Evolutionary conservation across 1,139 yeast species (phyloP).

Genomic region (Diutina mesorugosa): DNA sequence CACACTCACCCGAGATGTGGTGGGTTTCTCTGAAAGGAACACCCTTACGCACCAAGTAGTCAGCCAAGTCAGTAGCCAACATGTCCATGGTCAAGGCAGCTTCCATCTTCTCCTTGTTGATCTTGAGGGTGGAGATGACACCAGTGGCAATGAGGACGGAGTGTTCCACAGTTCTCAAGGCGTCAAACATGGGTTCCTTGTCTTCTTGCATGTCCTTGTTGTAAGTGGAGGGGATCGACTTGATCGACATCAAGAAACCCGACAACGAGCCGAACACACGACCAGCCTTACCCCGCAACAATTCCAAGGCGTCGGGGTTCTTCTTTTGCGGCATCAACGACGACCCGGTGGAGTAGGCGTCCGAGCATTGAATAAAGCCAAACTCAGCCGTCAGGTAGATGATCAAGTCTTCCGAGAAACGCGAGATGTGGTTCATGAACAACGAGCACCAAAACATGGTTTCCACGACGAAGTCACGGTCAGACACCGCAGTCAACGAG

Average conservation of each 20-base stretch:
- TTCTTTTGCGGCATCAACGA: conserved; percentile 98
- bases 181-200: conserved; percentile 92
- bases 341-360: conserved; percentile 97
- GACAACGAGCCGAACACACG: conserved; percentile 91
- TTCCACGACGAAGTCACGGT: conserved; percentile 95
- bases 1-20: conserved; percentile 97
- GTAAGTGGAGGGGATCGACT: conserved; percentile 93
- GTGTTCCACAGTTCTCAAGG: conserved; percentile 82
- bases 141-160: conserved; percentile 93
- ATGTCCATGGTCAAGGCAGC: conserved; percentile 93
- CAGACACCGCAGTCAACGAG: conserved; percentile 89
- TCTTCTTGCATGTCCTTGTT: conserved; percentile 99
- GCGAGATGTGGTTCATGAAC: conserved; percentile 88
- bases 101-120: conserved; percentile 65
- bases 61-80: conserved; percentile 98
- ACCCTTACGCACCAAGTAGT: conserved; percentile 91
- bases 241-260: conserved; percentile 91
- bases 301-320: conserved; percentile 91
- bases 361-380: conserved; percentile 86
- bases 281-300: conserved; percentile 93
- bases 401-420: conserved; percentile 89
- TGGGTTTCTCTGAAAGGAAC: conserved; percentile 99
- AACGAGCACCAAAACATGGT: conserved; percentile 95
- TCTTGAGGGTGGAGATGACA: conserved; percentile 72
- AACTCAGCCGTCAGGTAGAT: conserved; percentile 96